These are phyloP conservation scores for Serendipita sp. DNA, from an alignment of 768 basidiomycete genomes.

Conservation along the genomic window DNA sequence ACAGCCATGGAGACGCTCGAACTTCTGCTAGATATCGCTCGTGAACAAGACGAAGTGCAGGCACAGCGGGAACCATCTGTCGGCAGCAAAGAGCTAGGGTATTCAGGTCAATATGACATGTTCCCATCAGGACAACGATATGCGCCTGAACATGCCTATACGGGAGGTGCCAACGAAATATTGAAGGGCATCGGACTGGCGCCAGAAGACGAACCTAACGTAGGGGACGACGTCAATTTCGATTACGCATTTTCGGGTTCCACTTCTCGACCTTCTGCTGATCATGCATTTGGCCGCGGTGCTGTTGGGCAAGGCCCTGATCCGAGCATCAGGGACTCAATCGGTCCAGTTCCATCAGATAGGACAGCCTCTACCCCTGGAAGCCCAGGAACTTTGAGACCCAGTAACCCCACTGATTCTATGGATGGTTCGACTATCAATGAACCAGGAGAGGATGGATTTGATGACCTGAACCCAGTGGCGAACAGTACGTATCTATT, in stretches of 20 bases:
- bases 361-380: too few species aligned
- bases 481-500: too few species aligned
- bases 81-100: not conserved
- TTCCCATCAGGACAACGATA: not conserved
- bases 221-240: slow-evolving; percentile 7
- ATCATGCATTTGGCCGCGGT: too few species aligned
- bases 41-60: slow-evolving; percentile 18
- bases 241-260: not conserved
- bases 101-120: not conserved
- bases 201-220: not conserved
- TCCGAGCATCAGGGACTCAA: too few species aligned
- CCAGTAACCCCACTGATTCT: too few species aligned
- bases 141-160: not conserved
- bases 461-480: too few species aligned
- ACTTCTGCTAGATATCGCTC: slow-evolving; percentile 3
- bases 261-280: too few species aligned
- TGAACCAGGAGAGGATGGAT: too few species aligned
- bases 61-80: slow-evolving; percentile 7
- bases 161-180: not conserved
- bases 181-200: not conserved
- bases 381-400: too few species aligned
- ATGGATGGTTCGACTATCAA: too few species aligned
- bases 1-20: slow-evolving; percentile 6
- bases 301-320: too few species aligned
- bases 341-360: too few species aligned